Base-by-base conservation (phyloP, 441 rosid genomes). In the Bruguiera hainesii region DNA sequence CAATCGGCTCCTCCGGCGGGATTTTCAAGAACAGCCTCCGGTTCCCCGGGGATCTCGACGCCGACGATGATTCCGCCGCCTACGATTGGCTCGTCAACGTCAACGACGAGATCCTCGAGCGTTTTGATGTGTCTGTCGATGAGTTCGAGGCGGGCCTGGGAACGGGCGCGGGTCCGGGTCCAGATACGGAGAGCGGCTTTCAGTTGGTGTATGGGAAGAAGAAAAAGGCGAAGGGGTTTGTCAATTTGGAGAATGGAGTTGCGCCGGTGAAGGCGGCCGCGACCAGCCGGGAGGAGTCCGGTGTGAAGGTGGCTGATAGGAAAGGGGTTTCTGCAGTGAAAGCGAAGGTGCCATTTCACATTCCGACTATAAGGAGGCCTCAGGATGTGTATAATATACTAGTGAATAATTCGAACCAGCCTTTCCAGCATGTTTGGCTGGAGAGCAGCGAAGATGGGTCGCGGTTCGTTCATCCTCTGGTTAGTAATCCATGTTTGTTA, bases 391-490 rank as follows among this genome's bases (percentile, higher is more conserved):
- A 75, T 76, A 87, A 65, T 21, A 89, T 94, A 63, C 56, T 78
- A 71, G 94, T 86, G 52, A 81, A 94, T 73, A 94, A 94, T 70
- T 61, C 80, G 5, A 91, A 88, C 80, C 72, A 67, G 69, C 91
- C 86, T 0, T 91, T 94, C 75, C 85, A 85, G 56, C 99, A 94
- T 78, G 88, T 89, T 69, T 88, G 89, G 94, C 60, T 94, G 87
- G 76, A 84, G 75, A 87, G 59, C 79, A 84, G 82, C 64, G 94
- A 84, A 31, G 96, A 91, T 30, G 88, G 78, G 57, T 75, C 69
- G 73, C 75, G 75, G 28, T 79, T 80, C 60, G 65, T 94, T 85
- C 99, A 94, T 76, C 99, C 99, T 21, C 78, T 94, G 92, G 99
- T 94, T 74, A 75, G 97, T 84, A 56, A 37, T 59, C 29, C 23